A percentile compares a stretch with the other conserved stretches of the same genome.
These are phyloP conservation scores for Solioccasus polychromus DNA, from an alignment of 768 basidiomycete genomes.

Conservation along the genomic window DNA sequence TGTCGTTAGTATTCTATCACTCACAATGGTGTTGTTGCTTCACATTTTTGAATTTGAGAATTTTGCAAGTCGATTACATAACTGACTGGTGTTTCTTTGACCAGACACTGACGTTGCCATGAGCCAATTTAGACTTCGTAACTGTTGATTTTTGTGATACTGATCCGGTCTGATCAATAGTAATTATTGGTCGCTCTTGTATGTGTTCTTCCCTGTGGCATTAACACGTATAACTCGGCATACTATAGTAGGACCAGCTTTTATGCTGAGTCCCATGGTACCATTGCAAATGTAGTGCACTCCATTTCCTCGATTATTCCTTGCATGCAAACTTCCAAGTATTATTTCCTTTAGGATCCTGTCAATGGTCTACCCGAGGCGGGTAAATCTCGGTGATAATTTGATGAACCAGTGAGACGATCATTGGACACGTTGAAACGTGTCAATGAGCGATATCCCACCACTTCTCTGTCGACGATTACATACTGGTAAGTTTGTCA, in stretches of 20 bases:
- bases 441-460: background rate
- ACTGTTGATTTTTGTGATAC: background rate
- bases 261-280: slow-evolving; percentile 83
- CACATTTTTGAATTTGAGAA: too few relatives aligned
- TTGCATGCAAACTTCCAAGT: background rate
- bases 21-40: too few relatives aligned
- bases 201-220: background rate
- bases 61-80: too few relatives aligned
- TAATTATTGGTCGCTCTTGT: slow-evolving; percentile 90
- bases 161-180: slow-evolving; percentile 36
- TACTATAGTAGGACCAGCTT: slow-evolving; percentile 74
- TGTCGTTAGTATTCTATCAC: too few relatives aligned
- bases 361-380: slow-evolving; percentile 73
- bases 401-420: slow-evolving; percentile 72
- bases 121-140: slow-evolving; percentile 31
- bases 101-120: slow-evolving; percentile 87
- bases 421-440: background rate
- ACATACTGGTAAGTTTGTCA: slow-evolving; percentile 61
- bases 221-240: background rate
- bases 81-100: background rate
- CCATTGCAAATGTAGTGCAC: slow-evolving; percentile 73
- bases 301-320: background rate
- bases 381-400: slow-evolving; percentile 75
- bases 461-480: background rate
- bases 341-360: slow-evolving; percentile 54